Conservation (phyloP, 2,329 filamentous ascomycete genomes). For the Fusarium circinatum region DNA sequence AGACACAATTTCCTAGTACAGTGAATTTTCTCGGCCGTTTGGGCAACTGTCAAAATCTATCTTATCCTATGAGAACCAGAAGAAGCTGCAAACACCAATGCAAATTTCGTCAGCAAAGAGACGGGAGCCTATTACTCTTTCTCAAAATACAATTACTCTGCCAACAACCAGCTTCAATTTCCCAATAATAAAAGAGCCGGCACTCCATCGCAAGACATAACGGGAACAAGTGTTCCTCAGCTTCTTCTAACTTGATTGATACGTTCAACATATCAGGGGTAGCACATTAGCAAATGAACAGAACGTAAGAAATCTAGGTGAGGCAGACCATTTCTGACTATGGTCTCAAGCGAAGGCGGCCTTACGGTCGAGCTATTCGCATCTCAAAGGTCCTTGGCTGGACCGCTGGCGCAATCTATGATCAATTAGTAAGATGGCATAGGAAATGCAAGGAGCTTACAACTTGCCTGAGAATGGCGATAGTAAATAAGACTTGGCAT, state of each 20-base stretch:
- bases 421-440: not conserved
- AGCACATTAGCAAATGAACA: not conserved
- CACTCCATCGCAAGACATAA: not conserved
- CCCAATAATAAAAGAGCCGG: not conserved
- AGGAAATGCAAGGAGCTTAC: not conserved
- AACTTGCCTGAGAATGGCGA: not conserved
- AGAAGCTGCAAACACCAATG: not conserved
- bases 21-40: not conserved
- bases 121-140: not conserved
- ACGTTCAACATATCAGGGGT: not conserved
- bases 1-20: not conserved
- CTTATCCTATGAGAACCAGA: not conserved
- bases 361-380: no score
- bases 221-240: not conserved
- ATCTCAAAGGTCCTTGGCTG: not conserved
- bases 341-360: not conserved
- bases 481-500: not conserved
- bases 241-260: not conserved
- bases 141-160: not conserved
- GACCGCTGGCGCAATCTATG: not conserved
- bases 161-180: not conserved
- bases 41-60: not conserved
- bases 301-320: not conserved
- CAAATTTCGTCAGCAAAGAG: not conserved
- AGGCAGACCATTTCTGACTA: not conserved